Conservation (phyloP, 306 rosid genomes). For the Lathyrus oleraceus region DNA sequence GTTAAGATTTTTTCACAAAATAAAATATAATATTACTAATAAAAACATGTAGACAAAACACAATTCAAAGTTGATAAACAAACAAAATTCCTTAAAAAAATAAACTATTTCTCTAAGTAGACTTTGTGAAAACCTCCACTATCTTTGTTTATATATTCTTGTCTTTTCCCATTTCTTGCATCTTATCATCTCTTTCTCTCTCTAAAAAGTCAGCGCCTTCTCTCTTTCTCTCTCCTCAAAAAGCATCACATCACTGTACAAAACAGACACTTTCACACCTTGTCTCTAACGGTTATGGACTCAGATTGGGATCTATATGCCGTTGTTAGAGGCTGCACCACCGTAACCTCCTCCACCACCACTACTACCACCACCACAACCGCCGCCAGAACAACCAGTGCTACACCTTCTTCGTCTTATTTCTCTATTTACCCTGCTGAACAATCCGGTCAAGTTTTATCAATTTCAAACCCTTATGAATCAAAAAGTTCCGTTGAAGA, state of each 20-base stretch:
- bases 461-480: slow-evolving; percentile 52
- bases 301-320: slow-evolving; percentile 96
- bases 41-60: neutral
- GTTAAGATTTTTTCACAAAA: no score
- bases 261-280: slow-evolving; percentile 32
- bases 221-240: slow-evolving; percentile 42
- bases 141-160: slow-evolving; percentile 40
- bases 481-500: slow-evolving; percentile 44
- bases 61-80: neutral
- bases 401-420: slow-evolving; percentile 22
- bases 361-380: slow-evolving; percentile 27
- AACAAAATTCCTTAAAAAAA: neutral
- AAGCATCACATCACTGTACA: neutral
- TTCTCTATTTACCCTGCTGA: slow-evolving; percentile 36
- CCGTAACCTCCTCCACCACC: slow-evolving; percentile 34
- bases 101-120: slow-evolving; percentile 14
- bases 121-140: slow-evolving; percentile 34
- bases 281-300: slow-evolving; percentile 48
- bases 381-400: slow-evolving; percentile 5
- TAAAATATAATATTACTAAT: neutral
- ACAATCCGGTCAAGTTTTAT: slow-evolving; percentile 34
- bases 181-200: slow-evolving; percentile 44
- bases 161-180: slow-evolving; percentile 36
- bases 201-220: slow-evolving; percentile 51
- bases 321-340: slow-evolving; percentile 77